These are phyloP conservation scores for Yamadazyma oceani DNA, from an alignment of 1,139 yeast genomes.

Conservation along the genomic window DNA sequence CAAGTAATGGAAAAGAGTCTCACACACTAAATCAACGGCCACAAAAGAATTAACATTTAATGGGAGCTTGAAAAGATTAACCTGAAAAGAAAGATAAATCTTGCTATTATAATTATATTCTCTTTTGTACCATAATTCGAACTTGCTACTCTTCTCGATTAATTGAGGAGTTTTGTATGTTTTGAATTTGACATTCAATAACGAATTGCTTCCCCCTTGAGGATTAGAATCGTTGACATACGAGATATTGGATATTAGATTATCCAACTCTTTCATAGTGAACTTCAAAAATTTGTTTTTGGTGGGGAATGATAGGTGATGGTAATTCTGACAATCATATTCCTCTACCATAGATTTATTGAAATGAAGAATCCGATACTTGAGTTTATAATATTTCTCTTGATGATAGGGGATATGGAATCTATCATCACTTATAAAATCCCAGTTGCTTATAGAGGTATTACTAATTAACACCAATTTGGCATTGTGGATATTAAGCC, in stretches of 20 bases:
- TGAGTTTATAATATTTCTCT: constrained; percentile 21
- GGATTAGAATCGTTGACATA: background rate
- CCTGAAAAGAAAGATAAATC: constrained; percentile 44
- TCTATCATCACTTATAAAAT: background rate
- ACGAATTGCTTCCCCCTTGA: background rate
- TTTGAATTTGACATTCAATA: constrained; percentile 7
- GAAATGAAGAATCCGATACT: constrained; percentile 16
- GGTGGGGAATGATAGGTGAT: constrained; percentile 7
- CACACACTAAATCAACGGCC: constrained; percentile 50
- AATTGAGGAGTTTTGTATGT: constrained; percentile 7
- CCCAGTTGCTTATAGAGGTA: background rate
- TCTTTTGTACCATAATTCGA: constrained; percentile 53
- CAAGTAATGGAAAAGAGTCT: constrained; percentile 40
- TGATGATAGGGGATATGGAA: too few species aligned
- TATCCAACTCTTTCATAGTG: background rate
- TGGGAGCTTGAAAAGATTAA: constrained; percentile 14
- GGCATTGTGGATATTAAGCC: constrained; percentile 12
- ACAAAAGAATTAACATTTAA: constrained; percentile 8
- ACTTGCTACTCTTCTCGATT: constrained; percentile 7
- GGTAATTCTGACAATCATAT: background rate
- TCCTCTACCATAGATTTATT: constrained; percentile 7
- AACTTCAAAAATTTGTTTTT: constrained; percentile 5
- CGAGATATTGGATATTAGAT: background rate
- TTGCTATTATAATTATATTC: constrained; percentile 28
- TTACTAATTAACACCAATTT: constrained; percentile 11